These are phyloP conservation scores for Trichoderma lentiforme DNA, from an alignment of 2,329 filamentous ascomycete species.

Conservation along the genomic window DNA sequence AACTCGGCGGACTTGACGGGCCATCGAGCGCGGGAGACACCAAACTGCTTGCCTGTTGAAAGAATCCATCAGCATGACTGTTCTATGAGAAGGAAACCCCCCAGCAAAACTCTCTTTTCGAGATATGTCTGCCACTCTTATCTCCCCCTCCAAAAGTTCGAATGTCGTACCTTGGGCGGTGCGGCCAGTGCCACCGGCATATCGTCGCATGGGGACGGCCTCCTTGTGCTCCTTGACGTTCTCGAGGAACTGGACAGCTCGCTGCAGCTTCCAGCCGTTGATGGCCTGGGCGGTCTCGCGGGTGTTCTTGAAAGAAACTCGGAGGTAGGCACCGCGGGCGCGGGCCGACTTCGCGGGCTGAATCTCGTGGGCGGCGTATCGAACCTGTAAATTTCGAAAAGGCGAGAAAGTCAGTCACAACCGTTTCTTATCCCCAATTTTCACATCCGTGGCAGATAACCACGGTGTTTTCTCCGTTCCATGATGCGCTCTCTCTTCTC, in stretches of 20 bases:
- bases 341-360: constrained; percentile 89
- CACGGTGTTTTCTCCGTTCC: neutral
- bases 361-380: constrained; percentile 92
- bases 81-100: neutral
- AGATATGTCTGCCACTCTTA: neutral
- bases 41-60: constrained; percentile 88
- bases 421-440: neutral
- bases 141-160: neutral
- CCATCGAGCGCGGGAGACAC: constrained; percentile 97
- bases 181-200: constrained; percentile 92
- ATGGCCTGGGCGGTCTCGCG: constrained; percentile 99
- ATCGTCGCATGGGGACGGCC: constrained; percentile 97
- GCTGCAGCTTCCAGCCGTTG: constrained; percentile 97
- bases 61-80: constrained; percentile 28
- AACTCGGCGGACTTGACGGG: constrained; percentile 99
- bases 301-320: constrained; percentile 99
- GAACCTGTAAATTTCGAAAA: constrained; percentile 59
- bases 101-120: neutral
- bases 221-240: constrained; percentile 97
- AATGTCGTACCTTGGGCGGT: constrained; percentile 87
- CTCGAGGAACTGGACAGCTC: constrained; percentile 94
- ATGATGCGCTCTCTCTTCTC: neutral
- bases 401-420: constrained; percentile 25
- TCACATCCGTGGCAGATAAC: neutral
- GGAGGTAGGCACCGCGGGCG: constrained; percentile 97